Evolutionary conservation across 2,329 filamentous ascomycete species (phyloP), one percentile per base, ranked within the genome.

Genomic region (Penicillium concentricum): DNA sequence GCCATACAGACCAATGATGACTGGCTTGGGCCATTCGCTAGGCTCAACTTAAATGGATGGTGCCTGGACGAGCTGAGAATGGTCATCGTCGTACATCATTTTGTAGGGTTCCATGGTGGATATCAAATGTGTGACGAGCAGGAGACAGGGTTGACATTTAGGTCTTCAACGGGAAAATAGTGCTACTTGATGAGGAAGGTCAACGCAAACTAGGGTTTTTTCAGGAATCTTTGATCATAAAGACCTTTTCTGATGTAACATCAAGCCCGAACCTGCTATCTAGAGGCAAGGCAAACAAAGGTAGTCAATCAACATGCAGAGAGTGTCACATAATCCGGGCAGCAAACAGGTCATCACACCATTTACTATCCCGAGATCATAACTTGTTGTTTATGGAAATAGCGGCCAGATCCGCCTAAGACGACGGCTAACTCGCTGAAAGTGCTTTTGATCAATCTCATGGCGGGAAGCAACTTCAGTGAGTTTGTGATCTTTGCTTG

Each of bases 1-100:
- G 6, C 83, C 83, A 57, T 85, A 86, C 1, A 86, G 50, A 3
- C 82, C 82, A 30, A 86, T 68, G 18, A 85, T 67, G 2, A 63
- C 63, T 13, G 78, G 69, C 57, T 74, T 42, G 16, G 9, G 5
- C 28, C 2, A 1, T 32, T 30, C 1, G 5, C 8, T 18, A 24
- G 15, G 22, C 22, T 37, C 3, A 5, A 7, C 12, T 28, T n/a
- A 4, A 28, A 6, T 8, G 4, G 32, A 16, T 15, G 22, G 12
- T 3, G 15, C 9, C 8, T 78, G 10, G 18, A 0, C 2, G 5
- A 3, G 13, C 3, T 22, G 20, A 4, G 15, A 2, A 24, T 0
- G 18, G 13, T n/a, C 5, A 6, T 12, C 8, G 15, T 1, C 2
- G 18, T 9, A 16, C 18, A 34, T 22, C 10, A 7, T 12, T 5